Conservation (phyloP, 306 rosid genomes). For the Castanopsis chinensis region DNA sequence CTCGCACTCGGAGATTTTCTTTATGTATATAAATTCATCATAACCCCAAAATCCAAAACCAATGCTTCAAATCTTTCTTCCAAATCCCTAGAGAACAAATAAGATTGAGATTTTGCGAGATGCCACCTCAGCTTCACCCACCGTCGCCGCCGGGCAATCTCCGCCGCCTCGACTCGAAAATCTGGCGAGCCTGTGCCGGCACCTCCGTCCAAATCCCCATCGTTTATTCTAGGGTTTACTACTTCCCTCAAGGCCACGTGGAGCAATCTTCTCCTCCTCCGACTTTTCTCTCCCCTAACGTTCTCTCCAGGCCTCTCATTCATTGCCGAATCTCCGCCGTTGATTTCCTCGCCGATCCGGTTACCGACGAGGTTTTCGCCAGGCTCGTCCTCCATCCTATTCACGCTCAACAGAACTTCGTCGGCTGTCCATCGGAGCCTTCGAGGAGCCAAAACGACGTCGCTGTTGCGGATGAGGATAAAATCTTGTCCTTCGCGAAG, state of each 20-base stretch:
- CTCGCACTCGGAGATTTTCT: too few relatives aligned
- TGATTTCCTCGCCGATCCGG: constrained; percentile 46
- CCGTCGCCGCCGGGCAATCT: constrained; percentile 9
- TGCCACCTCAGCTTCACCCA: constrained; percentile 23
- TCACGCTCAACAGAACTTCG: neutral
- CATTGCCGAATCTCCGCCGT: constrained; percentile 38
- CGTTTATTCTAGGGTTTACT: constrained; percentile 66
- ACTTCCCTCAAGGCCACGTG: constrained; percentile 75
- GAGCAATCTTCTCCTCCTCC: constrained; percentile 54
- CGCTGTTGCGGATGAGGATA: constrained; percentile 14
- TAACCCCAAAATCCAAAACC: too few relatives aligned
- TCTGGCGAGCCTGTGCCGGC: constrained; percentile 76
- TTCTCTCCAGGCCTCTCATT: constrained; percentile 33
- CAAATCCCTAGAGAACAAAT: neutral
- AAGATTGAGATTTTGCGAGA: neutral
- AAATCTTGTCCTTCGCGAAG: constrained; percentile 49
- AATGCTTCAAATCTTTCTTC: neutral
- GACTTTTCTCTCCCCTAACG: constrained; percentile 17
- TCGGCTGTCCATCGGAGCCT: neutral
- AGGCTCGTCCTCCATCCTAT: constrained; percentile 53
- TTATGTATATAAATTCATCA: too few relatives aligned
- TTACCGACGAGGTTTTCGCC: constrained; percentile 63
- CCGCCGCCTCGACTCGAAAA: constrained; percentile 28
- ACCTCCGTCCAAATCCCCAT: constrained; percentile 42
- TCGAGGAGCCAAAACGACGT: neutral